A percentile compares a stretch with the other conserved stretches of the same genome.
Evolutionary conservation across 148 eudicot genomes (phyloP).

Genomic region (Spergularia bocconei): DNA sequence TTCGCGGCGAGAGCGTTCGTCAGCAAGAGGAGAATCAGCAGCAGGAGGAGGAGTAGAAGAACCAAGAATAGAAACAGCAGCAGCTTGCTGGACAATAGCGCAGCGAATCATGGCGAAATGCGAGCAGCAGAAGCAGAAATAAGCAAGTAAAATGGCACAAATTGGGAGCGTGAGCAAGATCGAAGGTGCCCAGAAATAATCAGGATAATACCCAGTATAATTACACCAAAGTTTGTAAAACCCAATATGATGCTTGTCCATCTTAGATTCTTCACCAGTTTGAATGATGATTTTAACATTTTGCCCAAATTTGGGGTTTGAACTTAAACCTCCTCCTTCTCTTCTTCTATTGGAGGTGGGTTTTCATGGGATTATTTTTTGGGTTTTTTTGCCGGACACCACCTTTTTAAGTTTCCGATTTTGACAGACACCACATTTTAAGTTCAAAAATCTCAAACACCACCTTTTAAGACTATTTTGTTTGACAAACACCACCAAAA

Average conservation of each 20-base stretch:
- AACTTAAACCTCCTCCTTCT: neutral
- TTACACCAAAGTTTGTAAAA: constrained; percentile 33
- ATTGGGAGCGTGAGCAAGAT: constrained; percentile 28
- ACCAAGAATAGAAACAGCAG: constrained; percentile 44
- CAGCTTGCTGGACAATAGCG: constrained; percentile 49
- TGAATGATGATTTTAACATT: constrained; percentile 11
- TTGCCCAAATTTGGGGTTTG: neutral
- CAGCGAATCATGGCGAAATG: constrained; percentile 45
- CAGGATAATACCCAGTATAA: constrained; percentile 29
- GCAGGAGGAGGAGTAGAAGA: constrained; percentile 32
- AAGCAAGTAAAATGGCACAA: constrained; percentile 29
- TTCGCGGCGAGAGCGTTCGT: constrained; percentile 37
- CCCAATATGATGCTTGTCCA: constrained; percentile 43
- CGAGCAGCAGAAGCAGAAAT: constrained; percentile 33
- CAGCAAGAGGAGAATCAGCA: constrained; percentile 5
- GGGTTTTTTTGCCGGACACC: too few species aligned
- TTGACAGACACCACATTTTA: too few species aligned
- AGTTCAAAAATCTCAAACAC: too few species aligned
- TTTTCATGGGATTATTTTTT: constrained; percentile 5
- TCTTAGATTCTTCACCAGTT: constrained; percentile 42
- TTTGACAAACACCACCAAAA: too few species aligned
- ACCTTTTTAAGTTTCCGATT: too few species aligned
- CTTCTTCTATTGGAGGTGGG: neutral
- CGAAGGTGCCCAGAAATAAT: constrained; percentile 11
- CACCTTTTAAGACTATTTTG: too few species aligned